Evolutionary conservation across 2,329 filamentous ascomycete genomes (phyloP).

Genomic region (Beauveria sp.): DNA sequence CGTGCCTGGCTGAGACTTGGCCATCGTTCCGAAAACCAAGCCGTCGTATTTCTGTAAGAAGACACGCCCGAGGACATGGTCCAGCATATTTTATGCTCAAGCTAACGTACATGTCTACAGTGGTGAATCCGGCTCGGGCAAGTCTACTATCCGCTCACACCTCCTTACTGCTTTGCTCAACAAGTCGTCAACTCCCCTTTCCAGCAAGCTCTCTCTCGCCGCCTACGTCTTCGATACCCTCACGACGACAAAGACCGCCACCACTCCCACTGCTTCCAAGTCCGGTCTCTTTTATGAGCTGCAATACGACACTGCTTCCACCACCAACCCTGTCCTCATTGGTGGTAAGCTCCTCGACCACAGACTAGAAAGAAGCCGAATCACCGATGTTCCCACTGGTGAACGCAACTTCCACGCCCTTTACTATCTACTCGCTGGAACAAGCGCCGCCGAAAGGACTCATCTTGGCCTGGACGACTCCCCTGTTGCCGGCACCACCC

Average conservation of each 20-base stretch:
- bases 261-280: slow-evolving; percentile 91
- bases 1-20: slow-evolving; percentile 81
- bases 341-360: slow-evolving; percentile 94
- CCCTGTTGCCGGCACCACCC: slow-evolving; percentile 54
- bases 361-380: slow-evolving; percentile 81
- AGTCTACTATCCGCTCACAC: slow-evolving; percentile 89
- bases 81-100: not conserved
- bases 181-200: slow-evolving; percentile 87
- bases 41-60: slow-evolving; percentile 83
- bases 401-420: slow-evolving; percentile 95
- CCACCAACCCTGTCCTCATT: slow-evolving; percentile 77
- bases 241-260: slow-evolving; percentile 94
- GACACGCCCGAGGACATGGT: not conserved
- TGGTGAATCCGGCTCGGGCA: slow-evolving; percentile 92
- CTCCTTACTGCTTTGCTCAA: slow-evolving; percentile 77
- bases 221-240: slow-evolving; percentile 94
- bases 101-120: slow-evolving; percentile 38
- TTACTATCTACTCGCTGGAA: slow-evolving; percentile 91
- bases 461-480: slow-evolving; percentile 61
- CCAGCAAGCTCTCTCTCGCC: slow-evolving; percentile 85
- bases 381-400: slow-evolving; percentile 86
- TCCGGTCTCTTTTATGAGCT: slow-evolving; percentile 92
- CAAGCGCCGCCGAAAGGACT: slow-evolving; percentile 79
- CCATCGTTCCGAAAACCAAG: slow-evolving; percentile 86
- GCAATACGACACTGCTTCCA: slow-evolving; percentile 87